phyloP scores from a whole-genome alignment of 192 early-diverging fungal species.

The Coemansia sp. region DNA sequence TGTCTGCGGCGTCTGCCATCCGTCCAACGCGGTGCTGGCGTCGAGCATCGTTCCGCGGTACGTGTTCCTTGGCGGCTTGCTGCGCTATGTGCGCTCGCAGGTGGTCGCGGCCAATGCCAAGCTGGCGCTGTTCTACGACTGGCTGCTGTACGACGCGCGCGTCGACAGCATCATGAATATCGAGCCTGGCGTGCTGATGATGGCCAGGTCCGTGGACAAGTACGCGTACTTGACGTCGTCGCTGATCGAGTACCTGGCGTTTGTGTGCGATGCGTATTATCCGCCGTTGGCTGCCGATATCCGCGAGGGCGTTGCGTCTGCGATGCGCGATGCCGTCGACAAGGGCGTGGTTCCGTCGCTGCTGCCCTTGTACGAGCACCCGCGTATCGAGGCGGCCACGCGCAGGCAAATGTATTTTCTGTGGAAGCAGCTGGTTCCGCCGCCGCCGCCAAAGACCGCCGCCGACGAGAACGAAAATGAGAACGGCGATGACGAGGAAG shows the following conservation, averaged over 20 bases:
- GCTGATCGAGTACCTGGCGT: conserved; percentile 67
- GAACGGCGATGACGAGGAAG: not conserved
- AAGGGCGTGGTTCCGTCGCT: conserved; percentile 60
- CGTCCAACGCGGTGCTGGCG: conserved; percentile 66
- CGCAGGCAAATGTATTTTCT: conserved; percentile 35
- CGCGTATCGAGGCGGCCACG: conserved; percentile 12
- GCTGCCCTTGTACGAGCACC: conserved; percentile 50
- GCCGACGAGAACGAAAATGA: not conserved
- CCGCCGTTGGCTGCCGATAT: conserved; percentile 54
- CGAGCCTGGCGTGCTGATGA: conserved; percentile 74
- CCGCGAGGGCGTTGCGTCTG: conserved; percentile 49
- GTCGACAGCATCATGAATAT: conserved; percentile 70
- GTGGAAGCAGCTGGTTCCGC: conserved; percentile 33
- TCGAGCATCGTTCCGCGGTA: conserved; percentile 72
- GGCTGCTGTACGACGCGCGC: conserved; percentile 67
- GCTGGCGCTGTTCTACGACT: conserved; percentile 73
- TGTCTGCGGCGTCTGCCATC: conserved; percentile 69
- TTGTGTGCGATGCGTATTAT: conserved; percentile 58
- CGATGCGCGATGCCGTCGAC: conserved; percentile 58
- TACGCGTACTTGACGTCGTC: conserved; percentile 65
- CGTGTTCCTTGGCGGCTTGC: conserved; percentile 60
- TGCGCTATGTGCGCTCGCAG: conserved; percentile 59
- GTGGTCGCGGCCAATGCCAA: conserved; percentile 65
- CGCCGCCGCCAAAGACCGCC: conserved; percentile 1
- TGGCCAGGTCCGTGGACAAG: conserved; percentile 63